Conservation (phyloP, 208 protist species). For the Trypanosoma lewisi region DNA sequence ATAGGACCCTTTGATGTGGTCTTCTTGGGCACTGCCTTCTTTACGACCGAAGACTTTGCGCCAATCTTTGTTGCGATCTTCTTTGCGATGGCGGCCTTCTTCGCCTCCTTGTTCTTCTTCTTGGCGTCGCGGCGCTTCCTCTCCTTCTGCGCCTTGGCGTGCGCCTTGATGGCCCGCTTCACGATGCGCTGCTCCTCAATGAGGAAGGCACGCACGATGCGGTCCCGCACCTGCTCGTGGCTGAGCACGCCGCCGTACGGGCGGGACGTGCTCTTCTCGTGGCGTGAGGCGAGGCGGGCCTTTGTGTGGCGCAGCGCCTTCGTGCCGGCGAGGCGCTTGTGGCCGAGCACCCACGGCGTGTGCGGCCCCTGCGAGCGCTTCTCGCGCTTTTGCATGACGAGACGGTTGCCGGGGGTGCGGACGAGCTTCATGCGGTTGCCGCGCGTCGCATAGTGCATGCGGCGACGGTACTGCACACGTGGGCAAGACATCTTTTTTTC, state of each 20-base stretch:
- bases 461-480: conserved; percentile 75
- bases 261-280: conserved; percentile 95
- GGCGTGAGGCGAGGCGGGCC: conserved; percentile 78
- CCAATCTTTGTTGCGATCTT: conserved; percentile 28
- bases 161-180: conserved; percentile 87
- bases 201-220: conserved; percentile 98
- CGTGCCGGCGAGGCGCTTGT: conserved; percentile 90
- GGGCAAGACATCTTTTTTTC: conserved; percentile 51
- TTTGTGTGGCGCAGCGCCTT: conserved; percentile 92
- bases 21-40: conserved; percentile 41
- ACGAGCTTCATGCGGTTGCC: conserved; percentile 82
- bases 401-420: conserved; percentile 89
- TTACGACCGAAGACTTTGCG: conserved; percentile 39
- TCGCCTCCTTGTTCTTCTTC: conserved; percentile 65
- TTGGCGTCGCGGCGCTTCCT: conserved; percentile 74
- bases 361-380: conserved; percentile 94
- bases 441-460: conserved; percentile 73
- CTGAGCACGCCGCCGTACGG: conserved; percentile 97
- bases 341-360: conserved; percentile 91
- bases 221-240: conserved; percentile 93
- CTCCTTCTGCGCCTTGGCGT: conserved; percentile 62
- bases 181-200: conserved; percentile 99
- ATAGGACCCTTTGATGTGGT: conserved; percentile 41
- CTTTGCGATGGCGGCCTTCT: conserved; percentile 52
- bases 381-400: conserved; percentile 93